These are phyloP conservation scores for Termitomyces sp. DNA, from an alignment of 768 basidiomycete species.

Conservation along the genomic window DNA sequence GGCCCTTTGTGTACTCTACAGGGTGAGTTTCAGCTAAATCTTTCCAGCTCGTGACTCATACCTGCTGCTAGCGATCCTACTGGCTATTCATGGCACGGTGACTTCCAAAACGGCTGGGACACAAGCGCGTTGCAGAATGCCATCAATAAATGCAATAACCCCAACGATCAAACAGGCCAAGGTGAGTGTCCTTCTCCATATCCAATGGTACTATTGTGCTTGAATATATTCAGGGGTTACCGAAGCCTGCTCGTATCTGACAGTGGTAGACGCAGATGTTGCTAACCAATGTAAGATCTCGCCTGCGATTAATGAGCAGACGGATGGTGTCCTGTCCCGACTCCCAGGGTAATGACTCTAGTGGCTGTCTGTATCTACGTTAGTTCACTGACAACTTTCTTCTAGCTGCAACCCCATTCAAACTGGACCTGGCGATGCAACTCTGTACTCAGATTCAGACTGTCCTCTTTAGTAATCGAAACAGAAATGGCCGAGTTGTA, in stretches of 20 bases:
- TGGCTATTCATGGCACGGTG: constrained; percentile 45
- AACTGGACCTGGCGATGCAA: constrained; percentile 35
- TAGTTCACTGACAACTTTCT: background rate
- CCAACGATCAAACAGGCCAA: constrained; percentile 31
- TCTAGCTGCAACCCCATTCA: constrained; percentile 39
- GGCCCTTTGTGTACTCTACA: constrained; percentile 44
- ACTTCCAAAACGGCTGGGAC: constrained; percentile 54
- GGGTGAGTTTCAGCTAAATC: constrained; percentile 25
- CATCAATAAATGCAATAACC: constrained; percentile 42
- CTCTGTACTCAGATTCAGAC: constrained; percentile 25
- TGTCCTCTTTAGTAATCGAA: constrained; percentile 20
- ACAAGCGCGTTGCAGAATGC: constrained; percentile 41
- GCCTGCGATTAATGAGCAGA: constrained; percentile 27
- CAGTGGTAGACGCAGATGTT: constrained; percentile 23
- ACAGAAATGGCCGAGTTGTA: background rate
- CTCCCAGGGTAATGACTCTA: constrained; percentile 27
- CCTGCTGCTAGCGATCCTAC: constrained; percentile 41
- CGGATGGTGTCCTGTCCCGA: constrained; percentile 21
- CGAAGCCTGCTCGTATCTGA: constrained; percentile 38
- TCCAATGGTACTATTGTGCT: background rate
- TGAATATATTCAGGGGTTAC: constrained; percentile 26
- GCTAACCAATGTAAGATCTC: constrained; percentile 29
- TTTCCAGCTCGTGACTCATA: background rate
- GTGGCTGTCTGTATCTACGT: background rate
- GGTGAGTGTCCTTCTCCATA: constrained; percentile 10